Conservation (phyloP, 1,284 basidiomycete genomes). For the Macrocystidia cucumis region DNA sequence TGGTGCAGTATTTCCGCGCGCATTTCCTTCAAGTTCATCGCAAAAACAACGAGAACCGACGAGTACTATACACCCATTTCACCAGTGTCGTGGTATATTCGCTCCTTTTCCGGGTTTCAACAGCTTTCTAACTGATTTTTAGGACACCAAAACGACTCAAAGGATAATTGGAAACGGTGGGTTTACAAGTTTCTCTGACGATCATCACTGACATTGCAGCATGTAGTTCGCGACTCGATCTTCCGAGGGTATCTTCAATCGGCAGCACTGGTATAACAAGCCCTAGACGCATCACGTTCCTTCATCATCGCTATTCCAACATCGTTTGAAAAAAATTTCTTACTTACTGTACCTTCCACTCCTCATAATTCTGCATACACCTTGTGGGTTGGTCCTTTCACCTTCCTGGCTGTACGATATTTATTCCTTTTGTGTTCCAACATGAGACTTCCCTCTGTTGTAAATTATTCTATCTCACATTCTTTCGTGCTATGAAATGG, state of each 20-base stretch:
- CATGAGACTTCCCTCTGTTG: too few relatives aligned
- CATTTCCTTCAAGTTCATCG: conserved; percentile 78
- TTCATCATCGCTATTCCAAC: not conserved
- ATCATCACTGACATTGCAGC: conserved; percentile 6
- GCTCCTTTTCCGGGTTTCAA: too few relatives aligned
- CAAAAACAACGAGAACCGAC: conserved; percentile 68
- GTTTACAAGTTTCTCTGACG: conserved; percentile 15
- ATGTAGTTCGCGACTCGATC: conserved; percentile 59
- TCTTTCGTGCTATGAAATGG: too few relatives aligned
- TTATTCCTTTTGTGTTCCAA: too few relatives aligned
- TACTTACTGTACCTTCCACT: too few relatives aligned
- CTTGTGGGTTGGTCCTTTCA: too few relatives aligned
- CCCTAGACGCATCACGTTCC: too few relatives aligned
- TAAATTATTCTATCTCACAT: too few relatives aligned
- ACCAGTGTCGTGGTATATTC: conserved; percentile 68
- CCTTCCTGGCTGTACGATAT: too few relatives aligned
- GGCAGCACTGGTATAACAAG: conserved; percentile 55
- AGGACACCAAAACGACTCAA: conserved; percentile 78
- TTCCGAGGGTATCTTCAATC: conserved; percentile 68
- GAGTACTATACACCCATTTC: conserved; percentile 72
- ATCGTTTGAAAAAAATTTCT: not conserved
- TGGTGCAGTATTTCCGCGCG: conserved; percentile 75
- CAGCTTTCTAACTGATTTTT: conserved; percentile 7
- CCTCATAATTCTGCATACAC: too few relatives aligned
- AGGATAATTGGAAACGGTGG: conserved; percentile 73